phyloP scores from a whole-genome alignment of 495 filamentous ascomycete genomes.

The Daldinia loculata region DNA sequence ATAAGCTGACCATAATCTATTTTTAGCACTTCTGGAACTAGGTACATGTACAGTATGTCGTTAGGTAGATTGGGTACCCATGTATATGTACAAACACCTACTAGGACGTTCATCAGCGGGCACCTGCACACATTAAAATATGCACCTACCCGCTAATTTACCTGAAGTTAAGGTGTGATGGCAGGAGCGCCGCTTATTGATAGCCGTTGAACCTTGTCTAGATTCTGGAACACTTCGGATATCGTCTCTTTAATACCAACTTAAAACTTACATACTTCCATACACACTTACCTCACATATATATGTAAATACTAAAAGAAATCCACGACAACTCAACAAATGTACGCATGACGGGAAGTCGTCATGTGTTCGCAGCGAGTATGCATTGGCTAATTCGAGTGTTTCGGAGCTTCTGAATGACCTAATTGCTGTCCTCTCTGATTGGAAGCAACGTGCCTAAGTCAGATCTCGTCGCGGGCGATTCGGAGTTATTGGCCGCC shows the following conservation, averaged over 20 bases:
- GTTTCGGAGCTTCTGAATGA: slow-evolving; percentile 28
- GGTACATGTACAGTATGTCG: not conserved
- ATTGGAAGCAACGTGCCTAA: slow-evolving; percentile 28
- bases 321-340: slow-evolving; percentile 5
- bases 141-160: slow-evolving; percentile 13
- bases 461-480: slow-evolving; percentile 23
- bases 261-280: slow-evolving; percentile 3
- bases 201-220: slow-evolving; percentile 18
- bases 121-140: slow-evolving; percentile 1
- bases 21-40: not conserved
- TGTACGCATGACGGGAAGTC: slow-evolving; percentile 1
- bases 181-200: not conserved
- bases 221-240: slow-evolving; percentile 11
- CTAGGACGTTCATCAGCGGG: not conserved
- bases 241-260: not conserved
- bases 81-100: not conserved
- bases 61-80: not conserved
- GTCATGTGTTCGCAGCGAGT: slow-evolving; percentile 12
- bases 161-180: slow-evolving; percentile 5
- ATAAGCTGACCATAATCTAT: not conserved
- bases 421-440: slow-evolving; percentile 21
- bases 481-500: slow-evolving; percentile 32
- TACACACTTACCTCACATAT: not conserved
- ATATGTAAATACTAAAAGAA: slow-evolving; percentile 9
- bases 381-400: slow-evolving; percentile 28